phyloP scores from a whole-genome alignment of 2,329 filamentous ascomycete species.

The Penicillium brevicompactum region DNA sequence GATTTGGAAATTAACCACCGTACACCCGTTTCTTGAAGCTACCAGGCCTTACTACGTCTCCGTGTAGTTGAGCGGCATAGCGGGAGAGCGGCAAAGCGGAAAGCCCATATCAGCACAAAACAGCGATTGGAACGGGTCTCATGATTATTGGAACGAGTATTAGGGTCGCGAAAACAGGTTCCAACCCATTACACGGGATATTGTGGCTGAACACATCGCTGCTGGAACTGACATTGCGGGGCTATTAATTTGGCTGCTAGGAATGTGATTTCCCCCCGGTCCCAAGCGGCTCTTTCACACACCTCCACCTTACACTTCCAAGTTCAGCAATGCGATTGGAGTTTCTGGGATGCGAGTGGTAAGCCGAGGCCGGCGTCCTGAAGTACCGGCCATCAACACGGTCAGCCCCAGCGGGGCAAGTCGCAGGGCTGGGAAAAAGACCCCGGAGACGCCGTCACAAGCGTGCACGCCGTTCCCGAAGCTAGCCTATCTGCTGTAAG shows the following conservation, averaged over 20 bases:
- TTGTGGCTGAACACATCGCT: neutral
- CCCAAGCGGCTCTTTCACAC: constrained; percentile 1
- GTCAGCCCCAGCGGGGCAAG: constrained; percentile 1
- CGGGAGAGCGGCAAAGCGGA: constrained; percentile 3
- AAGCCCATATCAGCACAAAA: neutral
- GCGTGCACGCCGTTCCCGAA: neutral
- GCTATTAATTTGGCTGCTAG: neutral
- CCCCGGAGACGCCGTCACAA: neutral
- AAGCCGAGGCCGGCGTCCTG: neutral
- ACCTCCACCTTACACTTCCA: neutral
- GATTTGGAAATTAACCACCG: neutral
- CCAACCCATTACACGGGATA: neutral
- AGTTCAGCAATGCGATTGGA: neutral
- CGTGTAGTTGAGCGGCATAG: neutral
- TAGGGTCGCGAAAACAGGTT: neutral
- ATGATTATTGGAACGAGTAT: neutral
- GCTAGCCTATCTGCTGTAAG: neutral
- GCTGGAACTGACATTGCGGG: neutral
- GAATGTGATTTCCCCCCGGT: neutral
- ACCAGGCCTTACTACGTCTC: neutral
- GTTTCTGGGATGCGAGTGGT: neutral
- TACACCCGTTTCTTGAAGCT: neutral
- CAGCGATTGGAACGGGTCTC: neutral
- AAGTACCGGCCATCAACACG: neutral
- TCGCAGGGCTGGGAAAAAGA: neutral